A percentile compares a stretch with the other conserved stretches of the same genome.
Conservation (phyloP, 257 asterid species). For the Rauvolfia tetraphylla region DNA sequence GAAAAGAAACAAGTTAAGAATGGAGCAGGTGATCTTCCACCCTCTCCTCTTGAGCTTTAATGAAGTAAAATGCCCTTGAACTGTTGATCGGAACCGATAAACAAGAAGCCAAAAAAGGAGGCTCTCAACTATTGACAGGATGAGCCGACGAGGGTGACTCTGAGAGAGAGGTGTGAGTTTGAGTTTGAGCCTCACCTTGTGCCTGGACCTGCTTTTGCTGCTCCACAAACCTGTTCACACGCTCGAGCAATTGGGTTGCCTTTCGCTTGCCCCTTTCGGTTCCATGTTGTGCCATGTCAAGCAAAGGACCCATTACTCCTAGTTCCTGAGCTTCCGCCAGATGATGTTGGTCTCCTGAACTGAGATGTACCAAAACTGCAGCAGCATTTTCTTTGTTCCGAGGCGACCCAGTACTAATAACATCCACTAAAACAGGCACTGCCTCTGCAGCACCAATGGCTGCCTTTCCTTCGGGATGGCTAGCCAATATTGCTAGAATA, state of each 20-base stretch:
- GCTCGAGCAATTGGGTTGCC: slow-evolving; percentile 80
- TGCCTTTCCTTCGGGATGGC: slow-evolving; percentile 78
- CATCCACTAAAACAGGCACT: slow-evolving; percentile 65
- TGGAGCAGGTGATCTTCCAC: slow-evolving; percentile 74
- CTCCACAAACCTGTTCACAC: slow-evolving; percentile 67
- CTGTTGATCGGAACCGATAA: slow-evolving; percentile 22
- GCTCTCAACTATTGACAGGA: slow-evolving; percentile 44
- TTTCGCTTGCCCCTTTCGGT: slow-evolving; percentile 87
- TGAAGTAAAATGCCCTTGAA: slow-evolving; percentile 30
- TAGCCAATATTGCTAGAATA: slow-evolving; percentile 77
- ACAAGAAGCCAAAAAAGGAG: slow-evolving; percentile 14
- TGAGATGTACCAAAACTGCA: slow-evolving; percentile 82
- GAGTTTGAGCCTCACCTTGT: slow-evolving; percentile 40
- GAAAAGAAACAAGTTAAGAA: slow-evolving; percentile 3
- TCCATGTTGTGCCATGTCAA: slow-evolving; percentile 70
- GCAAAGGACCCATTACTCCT: slow-evolving; percentile 64
- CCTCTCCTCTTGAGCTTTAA: slow-evolving; percentile 44
- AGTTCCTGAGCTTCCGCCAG: slow-evolving; percentile 67
- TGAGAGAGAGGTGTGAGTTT: slow-evolving; percentile 33
- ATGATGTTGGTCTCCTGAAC: slow-evolving; percentile 69
- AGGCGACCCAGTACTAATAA: slow-evolving; percentile 69
- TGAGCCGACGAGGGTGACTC: slow-evolving; percentile 36
- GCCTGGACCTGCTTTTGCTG: slow-evolving; percentile 59
- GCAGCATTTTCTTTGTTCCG: slow-evolving; percentile 87
- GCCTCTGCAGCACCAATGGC: slow-evolving; percentile 86